Conservation (phyloP, 495 filamentous ascomycete genomes). For the Trichoderma orchidacearum region DNA sequence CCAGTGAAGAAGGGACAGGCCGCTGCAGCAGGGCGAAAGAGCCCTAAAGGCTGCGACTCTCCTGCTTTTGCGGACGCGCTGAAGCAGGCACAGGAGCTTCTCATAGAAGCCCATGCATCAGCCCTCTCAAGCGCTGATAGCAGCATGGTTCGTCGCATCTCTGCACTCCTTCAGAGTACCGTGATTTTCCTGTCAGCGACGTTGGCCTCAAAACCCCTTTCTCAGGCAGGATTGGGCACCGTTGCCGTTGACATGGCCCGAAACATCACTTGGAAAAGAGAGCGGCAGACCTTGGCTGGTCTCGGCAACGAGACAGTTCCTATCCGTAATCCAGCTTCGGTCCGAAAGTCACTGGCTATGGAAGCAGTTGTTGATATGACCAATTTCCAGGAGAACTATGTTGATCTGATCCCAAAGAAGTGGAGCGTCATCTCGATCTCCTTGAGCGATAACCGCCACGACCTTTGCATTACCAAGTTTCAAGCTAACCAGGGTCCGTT, state of each 20-base stretch:
- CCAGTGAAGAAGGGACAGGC: constrained; percentile 14
- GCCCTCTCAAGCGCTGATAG: constrained; percentile 32
- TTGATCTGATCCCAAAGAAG: constrained; percentile 65
- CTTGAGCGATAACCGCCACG: constrained; percentile 61
- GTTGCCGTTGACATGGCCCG: constrained; percentile 46
- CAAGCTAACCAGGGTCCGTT: constrained; percentile 63
- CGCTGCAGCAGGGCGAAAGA: constrained; percentile 5
- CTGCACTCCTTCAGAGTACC: constrained; percentile 44
- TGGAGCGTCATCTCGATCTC: constrained; percentile 85
- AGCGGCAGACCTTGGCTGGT: constrained; percentile 23
- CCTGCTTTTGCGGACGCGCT: constrained; percentile 43
- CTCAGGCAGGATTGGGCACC: neutral
- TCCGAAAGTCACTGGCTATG: neutral
- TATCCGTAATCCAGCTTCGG: neutral
- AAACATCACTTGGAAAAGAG: constrained; percentile 43
- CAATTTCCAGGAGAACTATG: constrained; percentile 52
- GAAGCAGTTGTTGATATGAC: constrained; percentile 25
- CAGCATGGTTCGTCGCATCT: constrained; percentile 40
- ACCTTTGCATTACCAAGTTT: constrained; percentile 72
- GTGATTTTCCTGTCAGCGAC: constrained; percentile 54
- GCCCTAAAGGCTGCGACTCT: constrained; percentile 16
- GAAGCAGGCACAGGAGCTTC: constrained; percentile 42
- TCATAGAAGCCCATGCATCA: constrained; percentile 41
- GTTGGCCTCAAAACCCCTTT: constrained; percentile 17
- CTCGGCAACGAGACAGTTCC: neutral